Evolutionary conservation across 768 basidiomycete species (phyloP).

Genomic region (Suillus paluster): DNA sequence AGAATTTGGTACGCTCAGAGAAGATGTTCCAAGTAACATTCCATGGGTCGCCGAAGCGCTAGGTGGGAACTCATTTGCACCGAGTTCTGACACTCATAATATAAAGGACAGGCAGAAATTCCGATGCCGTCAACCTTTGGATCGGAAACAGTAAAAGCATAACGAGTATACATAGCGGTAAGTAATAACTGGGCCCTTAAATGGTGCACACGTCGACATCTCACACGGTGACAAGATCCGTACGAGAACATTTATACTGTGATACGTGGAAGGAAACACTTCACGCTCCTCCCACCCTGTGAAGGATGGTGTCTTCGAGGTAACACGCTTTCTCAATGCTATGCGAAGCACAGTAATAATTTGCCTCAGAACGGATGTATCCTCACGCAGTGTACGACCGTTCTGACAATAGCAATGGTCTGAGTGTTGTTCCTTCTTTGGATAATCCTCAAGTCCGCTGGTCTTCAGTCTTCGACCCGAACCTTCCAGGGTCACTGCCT

Average conservation of each 20-base stretch:
- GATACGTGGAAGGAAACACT: slow-evolving; percentile 81
- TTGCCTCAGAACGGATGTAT: slow-evolving; percentile 55
- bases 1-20: slow-evolving; percentile 65
- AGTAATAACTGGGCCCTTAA: slow-evolving; percentile 16
- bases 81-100: slow-evolving; percentile 8
- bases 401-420: slow-evolving; percentile 19
- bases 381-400: slow-evolving; percentile 71
- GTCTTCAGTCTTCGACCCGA: slow-evolving; percentile 75
- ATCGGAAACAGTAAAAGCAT: slow-evolving; percentile 78
- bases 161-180: slow-evolving; percentile 89
- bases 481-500: slow-evolving; percentile 49
- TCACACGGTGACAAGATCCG: slow-evolving; percentile 55
- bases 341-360: slow-evolving; percentile 11
- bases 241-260: slow-evolving; percentile 96
- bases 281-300: slow-evolving; percentile 86
- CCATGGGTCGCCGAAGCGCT: slow-evolving; percentile 79
- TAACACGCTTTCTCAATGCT: slow-evolving; percentile 30
- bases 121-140: slow-evolving; percentile 95
- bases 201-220: neutral
- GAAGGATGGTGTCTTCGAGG: slow-evolving; percentile 86
- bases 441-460: slow-evolving; percentile 65
- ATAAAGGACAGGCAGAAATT: slow-evolving; percentile 49
- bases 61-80: slow-evolving; percentile 49
- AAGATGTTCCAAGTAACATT: slow-evolving; percentile 72
- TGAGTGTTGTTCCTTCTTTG: slow-evolving; percentile 38